phyloP scores from a whole-genome alignment of 176 grass and related monocot genomes.

The Stipa capillata region DNA sequence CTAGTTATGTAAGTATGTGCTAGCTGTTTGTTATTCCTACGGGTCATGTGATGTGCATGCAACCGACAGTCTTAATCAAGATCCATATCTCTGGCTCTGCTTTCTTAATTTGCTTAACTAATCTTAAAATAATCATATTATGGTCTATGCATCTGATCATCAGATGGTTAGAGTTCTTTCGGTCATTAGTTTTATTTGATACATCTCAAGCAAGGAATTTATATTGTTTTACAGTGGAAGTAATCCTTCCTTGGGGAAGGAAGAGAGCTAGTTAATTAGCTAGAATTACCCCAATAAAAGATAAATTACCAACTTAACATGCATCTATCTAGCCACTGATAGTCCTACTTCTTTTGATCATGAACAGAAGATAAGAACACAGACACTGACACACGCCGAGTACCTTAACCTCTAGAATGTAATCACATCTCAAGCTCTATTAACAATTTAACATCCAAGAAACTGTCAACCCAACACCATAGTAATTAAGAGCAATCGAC shows the following conservation, averaged over 20 bases:
- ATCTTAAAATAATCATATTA: slow-evolving; percentile 2
- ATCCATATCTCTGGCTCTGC: slow-evolving; percentile 16
- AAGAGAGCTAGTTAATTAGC: background rate
- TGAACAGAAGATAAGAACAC: background rate
- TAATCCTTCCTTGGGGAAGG: background rate
- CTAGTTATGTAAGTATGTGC: background rate
- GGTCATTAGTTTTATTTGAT: background rate
- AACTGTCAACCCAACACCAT: background rate
- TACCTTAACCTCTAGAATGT: background rate
- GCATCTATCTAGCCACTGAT: background rate
- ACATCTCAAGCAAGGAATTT: slow-evolving; percentile 7
- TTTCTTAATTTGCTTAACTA: background rate
- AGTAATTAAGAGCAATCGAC: background rate
- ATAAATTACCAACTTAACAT: background rate
- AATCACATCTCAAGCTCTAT: background rate
- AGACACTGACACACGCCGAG: background rate
- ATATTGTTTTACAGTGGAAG: background rate
- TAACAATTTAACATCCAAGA: background rate
- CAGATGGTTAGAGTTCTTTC: slow-evolving; percentile 1
- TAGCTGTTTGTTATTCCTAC: background rate
- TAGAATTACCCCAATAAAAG: background rate
- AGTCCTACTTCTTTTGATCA: background rate
- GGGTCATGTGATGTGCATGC: slow-evolving; percentile 36
- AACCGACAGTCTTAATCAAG: background rate
- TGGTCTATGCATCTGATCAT: slow-evolving; percentile 19